Conservation (phyloP, 169 alveolate genomes). For the Plasmodium billcollinsi region DNA sequence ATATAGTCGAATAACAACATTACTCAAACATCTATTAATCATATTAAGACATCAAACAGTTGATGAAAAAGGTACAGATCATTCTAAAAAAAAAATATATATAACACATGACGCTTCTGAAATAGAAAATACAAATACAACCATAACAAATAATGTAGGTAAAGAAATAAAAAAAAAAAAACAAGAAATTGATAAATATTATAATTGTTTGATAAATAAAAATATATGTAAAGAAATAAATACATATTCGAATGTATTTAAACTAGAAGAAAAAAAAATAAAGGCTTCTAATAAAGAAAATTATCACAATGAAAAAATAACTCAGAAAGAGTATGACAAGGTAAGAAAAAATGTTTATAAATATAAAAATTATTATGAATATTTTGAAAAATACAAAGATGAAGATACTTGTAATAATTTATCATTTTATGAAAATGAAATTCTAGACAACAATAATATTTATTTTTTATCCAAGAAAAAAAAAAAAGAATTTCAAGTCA, state of each 20-base stretch:
- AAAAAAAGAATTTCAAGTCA: slow-evolving; percentile 26
- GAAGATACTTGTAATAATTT: not conserved
- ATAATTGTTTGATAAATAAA: not conserved
- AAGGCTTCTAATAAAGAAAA: not conserved
- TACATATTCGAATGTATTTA: not conserved
- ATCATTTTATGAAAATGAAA: not conserved
- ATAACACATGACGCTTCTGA: too few species aligned
- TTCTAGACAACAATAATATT: not conserved
- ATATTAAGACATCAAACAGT: too few species aligned
- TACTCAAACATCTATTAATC: too few species aligned
- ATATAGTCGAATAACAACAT: too few species aligned
- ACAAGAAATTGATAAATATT: not conserved
- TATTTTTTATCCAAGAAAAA: not conserved
- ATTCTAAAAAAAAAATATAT: too few species aligned
- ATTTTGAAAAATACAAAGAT: slow-evolving; percentile 5
- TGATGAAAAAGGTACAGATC: too few species aligned
- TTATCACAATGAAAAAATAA: not conserved
- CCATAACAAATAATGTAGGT: not conserved
- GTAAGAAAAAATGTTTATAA: slow-evolving; percentile 25
- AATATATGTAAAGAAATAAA: not conserved
- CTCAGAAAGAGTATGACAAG: not conserved
- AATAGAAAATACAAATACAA: too few species aligned
- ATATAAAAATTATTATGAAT: slow-evolving; percentile 27
- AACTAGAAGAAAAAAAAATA: not conserved
- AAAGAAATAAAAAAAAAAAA: not conserved